A percentile compares a stretch with the other conserved stretches of the same genome.
These are phyloP conservation scores for Iris pallida DNA, from an alignment of 116 monocot species.

Conservation along the genomic window DNA sequence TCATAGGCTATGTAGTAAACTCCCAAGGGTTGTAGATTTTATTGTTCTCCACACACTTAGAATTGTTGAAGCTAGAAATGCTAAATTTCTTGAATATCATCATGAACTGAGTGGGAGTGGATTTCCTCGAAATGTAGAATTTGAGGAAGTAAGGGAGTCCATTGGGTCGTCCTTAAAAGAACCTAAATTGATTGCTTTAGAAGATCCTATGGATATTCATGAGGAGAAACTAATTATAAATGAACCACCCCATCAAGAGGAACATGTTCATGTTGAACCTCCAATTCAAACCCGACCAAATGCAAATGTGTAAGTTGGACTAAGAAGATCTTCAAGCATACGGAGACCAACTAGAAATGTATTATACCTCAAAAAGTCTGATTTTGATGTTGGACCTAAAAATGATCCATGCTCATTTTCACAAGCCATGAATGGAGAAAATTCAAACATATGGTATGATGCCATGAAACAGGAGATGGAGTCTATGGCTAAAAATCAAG, in stretches of 20 bases:
- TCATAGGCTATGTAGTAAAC: background rate
- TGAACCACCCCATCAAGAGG: too few species aligned
- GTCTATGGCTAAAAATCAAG: background rate
- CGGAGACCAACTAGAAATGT: background rate
- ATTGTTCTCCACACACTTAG: background rate
- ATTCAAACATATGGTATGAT: background rate
- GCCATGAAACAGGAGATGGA: constrained; percentile 7
- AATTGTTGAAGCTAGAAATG: background rate
- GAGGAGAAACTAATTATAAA: too few species aligned
- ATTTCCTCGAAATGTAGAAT: background rate
- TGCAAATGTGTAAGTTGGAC: background rate
- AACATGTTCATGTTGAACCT: too few species aligned
- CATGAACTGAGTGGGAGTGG: background rate
- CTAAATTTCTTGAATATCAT: background rate
- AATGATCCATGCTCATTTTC: background rate
- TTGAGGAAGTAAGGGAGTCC: background rate
- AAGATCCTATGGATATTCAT: too few species aligned
- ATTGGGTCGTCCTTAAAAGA: too few species aligned
- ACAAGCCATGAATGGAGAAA: constrained; percentile 5
- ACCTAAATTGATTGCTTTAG: too few species aligned
- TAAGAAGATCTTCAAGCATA: constrained; percentile 6
- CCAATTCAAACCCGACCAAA: background rate
- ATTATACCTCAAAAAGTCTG: background rate
- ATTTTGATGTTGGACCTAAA: background rate
- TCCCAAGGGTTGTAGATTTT: background rate